phyloP scores from a whole-genome alignment of 257 asterid genomes.

The Apocynum venetum region DNA sequence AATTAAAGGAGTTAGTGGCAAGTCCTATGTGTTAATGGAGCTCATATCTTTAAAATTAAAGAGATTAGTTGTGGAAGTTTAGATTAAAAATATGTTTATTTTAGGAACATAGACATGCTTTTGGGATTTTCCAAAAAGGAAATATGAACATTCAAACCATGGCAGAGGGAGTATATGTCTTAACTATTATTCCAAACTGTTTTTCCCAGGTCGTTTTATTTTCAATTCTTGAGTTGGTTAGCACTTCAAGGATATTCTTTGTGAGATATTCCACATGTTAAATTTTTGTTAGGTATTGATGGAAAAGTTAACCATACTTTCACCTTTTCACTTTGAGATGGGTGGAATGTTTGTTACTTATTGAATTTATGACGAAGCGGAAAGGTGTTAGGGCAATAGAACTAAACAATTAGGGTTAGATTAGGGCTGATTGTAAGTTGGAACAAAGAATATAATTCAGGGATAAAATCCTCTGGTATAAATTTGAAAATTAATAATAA shows the following conservation, averaged over 20 bases:
- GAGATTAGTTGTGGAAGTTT: neutral
- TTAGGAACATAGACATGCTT: neutral
- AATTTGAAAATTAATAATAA: too few relatives aligned
- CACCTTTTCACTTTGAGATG: slow-evolving; percentile 3
- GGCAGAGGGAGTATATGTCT: neutral
- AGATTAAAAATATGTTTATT: too few relatives aligned
- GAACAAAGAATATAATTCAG: too few relatives aligned
- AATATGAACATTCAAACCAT: too few relatives aligned
- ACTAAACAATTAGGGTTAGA: too few relatives aligned
- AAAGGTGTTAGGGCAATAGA: too few relatives aligned
- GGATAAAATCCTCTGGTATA: too few relatives aligned
- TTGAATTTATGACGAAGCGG: neutral
- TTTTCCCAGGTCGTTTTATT: neutral
- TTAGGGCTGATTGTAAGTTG: too few relatives aligned
- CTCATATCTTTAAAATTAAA: too few relatives aligned
- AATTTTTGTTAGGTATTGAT: neutral
- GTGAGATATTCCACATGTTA: neutral
- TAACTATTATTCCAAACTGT: neutral
- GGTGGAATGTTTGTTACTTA: neutral
- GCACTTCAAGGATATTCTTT: neutral
- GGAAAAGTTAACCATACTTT: neutral
- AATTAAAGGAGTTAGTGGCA: neutral
- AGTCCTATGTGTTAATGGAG: neutral
- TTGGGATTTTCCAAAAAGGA: neutral
- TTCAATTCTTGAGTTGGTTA: neutral